Conservation (phyloP, 768 basidiomycete genomes). For the Hypholoma sublateritium region DNA sequence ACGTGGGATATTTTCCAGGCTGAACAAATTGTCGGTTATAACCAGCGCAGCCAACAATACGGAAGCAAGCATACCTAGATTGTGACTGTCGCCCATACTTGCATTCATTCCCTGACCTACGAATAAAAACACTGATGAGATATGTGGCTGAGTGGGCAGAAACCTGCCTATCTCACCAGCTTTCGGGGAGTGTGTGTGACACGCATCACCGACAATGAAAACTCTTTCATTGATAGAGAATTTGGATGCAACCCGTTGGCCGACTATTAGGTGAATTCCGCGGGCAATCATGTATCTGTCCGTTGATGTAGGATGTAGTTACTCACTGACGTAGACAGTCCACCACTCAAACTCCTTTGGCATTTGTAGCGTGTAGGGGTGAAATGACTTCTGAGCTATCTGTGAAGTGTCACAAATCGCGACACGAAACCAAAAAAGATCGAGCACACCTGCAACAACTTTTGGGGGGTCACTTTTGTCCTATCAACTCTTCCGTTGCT, state of each 20-base stretch:
- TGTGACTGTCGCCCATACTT: slow-evolving; percentile 74
- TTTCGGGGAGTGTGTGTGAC: slow-evolving; percentile 69
- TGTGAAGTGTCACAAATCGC: slow-evolving; percentile 19
- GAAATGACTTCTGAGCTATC: slow-evolving; percentile 55
- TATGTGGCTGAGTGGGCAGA: neutral
- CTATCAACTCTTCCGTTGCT: slow-evolving; percentile 55
- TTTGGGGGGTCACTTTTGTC: slow-evolving; percentile 44
- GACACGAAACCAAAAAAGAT: neutral
- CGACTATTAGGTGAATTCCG: slow-evolving; percentile 40
- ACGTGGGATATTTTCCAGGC: slow-evolving; percentile 66
- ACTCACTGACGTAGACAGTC: slow-evolving; percentile 69
- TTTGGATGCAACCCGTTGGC: slow-evolving; percentile 69
- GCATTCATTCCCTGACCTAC: slow-evolving; percentile 78
- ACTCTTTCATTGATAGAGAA: slow-evolving; percentile 63
- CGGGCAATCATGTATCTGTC: neutral
- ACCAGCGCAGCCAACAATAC: too few species aligned
- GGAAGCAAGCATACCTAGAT: slow-evolving; percentile 45
- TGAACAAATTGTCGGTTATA: slow-evolving; percentile 11
- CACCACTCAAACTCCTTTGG: slow-evolving; percentile 64
- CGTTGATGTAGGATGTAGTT: neutral
- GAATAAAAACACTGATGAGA: neutral
- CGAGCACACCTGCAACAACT: slow-evolving; percentile 50
- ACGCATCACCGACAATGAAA: slow-evolving; percentile 79
- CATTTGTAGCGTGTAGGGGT: slow-evolving; percentile 53
- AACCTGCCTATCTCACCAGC: slow-evolving; percentile 45